Percentiles rank a stretch among this genome's conserved stretches.
Conservation (phyloP, 2,329 filamentous ascomycete species). For the Xylaria sp. region DNA sequence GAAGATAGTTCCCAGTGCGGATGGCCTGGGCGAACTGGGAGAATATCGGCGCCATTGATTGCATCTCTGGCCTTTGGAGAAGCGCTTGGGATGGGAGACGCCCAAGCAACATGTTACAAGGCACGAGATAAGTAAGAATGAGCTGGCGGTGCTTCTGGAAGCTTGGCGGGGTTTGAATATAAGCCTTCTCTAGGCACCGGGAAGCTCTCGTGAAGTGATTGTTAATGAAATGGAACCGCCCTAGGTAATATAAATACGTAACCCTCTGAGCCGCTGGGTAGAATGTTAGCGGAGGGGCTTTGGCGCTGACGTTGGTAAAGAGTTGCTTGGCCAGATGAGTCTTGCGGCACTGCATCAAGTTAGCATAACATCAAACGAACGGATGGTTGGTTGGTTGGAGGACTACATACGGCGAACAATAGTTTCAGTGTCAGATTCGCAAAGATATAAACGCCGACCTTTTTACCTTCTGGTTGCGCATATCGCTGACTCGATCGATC, state of each 20-base stretch:
- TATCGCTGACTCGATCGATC: conserved; percentile 77
- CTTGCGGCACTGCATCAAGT: conserved; percentile 72
- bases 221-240: conserved; percentile 87
- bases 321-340: conserved; percentile 87
- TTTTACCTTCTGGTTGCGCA: conserved; percentile 82
- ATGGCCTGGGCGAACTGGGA: conserved; percentile 78
- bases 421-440: conserved; percentile 91
- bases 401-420: conserved; percentile 75
- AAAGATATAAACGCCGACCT: conserved; percentile 88
- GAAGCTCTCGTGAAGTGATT: conserved; percentile 84
- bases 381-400: not conserved
- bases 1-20: conserved; percentile 76
- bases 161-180: conserved; percentile 70
- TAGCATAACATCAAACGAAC: conserved; percentile 23
- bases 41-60: conserved; percentile 73
- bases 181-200: conserved; percentile 80
- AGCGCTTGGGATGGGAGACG: conserved; percentile 78
- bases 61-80: conserved; percentile 76
- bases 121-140: conserved; percentile 86
- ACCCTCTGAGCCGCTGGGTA: conserved; percentile 90
- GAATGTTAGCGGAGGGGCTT: conserved; percentile 81
- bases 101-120: conserved; percentile 84
- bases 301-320: conserved; percentile 86
- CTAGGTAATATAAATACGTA: conserved; percentile 94
- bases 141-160: conserved; percentile 79